phyloP scores from a whole-genome alignment of 805 yeast genomes.

The Blastobotrys muscicola region DNA sequence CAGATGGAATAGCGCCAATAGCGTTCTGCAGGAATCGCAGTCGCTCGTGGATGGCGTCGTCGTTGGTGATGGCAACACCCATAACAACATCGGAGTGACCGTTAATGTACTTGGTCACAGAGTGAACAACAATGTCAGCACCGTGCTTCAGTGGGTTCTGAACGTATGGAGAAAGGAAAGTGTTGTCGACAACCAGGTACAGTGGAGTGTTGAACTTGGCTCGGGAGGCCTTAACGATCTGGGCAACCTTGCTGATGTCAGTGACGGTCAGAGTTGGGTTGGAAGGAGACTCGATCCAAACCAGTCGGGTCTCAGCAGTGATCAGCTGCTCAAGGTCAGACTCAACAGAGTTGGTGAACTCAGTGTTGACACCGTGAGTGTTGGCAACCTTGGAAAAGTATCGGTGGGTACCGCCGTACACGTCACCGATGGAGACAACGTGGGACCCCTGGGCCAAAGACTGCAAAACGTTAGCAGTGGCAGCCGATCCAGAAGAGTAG shows the following conservation, averaged over 20 bases:
- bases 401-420: constrained; percentile 87
- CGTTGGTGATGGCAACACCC: constrained; percentile 71
- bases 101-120: constrained; percentile 83
- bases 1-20: constrained; percentile 80
- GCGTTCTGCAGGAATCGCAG: constrained; percentile 79
- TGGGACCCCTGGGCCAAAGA: constrained; percentile 63
- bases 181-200: constrained; percentile 72
- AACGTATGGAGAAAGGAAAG: constrained; percentile 78
- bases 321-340: constrained; percentile 48
- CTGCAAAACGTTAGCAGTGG: constrained; percentile 70
- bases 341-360: constrained; percentile 57
- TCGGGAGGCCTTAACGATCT: constrained; percentile 39
- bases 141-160: constrained; percentile 78
- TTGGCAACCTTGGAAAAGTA: constrained; percentile 79
- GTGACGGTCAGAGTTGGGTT: constrained; percentile 80
- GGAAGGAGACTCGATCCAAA: constrained; percentile 85
- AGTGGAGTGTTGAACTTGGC: constrained; percentile 33
- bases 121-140: constrained; percentile 81
- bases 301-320: constrained; percentile 56
- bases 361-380: constrained; percentile 63
- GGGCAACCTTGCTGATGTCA: constrained; percentile 56
- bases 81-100: constrained; percentile 90
- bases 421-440: constrained; percentile 73
- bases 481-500: constrained; percentile 77
- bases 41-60: constrained; percentile 47